Evolutionary conservation across 257 asterid species (phyloP).

Genomic region (Solanum clarkiae): DNA sequence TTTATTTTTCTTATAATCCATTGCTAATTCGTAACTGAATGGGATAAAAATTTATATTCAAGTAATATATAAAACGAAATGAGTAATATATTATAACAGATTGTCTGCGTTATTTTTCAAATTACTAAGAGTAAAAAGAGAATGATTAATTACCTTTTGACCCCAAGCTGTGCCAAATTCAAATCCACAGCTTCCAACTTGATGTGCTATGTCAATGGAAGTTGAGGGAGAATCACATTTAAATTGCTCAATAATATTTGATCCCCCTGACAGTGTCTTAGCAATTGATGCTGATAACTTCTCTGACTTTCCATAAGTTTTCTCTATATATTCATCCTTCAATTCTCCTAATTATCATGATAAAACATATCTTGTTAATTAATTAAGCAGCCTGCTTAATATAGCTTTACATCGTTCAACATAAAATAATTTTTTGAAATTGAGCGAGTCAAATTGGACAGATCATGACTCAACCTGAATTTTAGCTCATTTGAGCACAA

Average conservation of each 20-base stretch:
- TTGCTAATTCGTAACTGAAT: too few relatives aligned
- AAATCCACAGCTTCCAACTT: conserved; percentile 13
- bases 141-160: conserved; percentile 7
- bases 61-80: too few relatives aligned
- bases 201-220: conserved; percentile 7
- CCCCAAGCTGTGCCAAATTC: conserved; percentile 22
- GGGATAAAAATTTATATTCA: too few relatives aligned
- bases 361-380: neutral
- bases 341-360: neutral
- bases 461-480: too few relatives aligned
- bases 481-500: too few relatives aligned
- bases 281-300: conserved; percentile 4
- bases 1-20: too few relatives aligned
- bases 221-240: neutral
- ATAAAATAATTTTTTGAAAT: too few relatives aligned
- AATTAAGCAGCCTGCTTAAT: neutral
- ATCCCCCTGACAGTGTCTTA: neutral
- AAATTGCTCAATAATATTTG: neutral
- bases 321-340: neutral
- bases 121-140: neutral
- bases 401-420: too few relatives aligned
- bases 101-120: neutral
- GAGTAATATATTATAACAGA: neutral
- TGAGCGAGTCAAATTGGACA: too few relatives aligned
- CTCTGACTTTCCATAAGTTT: conserved; percentile 7